Conservation (phyloP, 1,284 basidiomycete species). For the Ceratobasidium sp. region DNA sequence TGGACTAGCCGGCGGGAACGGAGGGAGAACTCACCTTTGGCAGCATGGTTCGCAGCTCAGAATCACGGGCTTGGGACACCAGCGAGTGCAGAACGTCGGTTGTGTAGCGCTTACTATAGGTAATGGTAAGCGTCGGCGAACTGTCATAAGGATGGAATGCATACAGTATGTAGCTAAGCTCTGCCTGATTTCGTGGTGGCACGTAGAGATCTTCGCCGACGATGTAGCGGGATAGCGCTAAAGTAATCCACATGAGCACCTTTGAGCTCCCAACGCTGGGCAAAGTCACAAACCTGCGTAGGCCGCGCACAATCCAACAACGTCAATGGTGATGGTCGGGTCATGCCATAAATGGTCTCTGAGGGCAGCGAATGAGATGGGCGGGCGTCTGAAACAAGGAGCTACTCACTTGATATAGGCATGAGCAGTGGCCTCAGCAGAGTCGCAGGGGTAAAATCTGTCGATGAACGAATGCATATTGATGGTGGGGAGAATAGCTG, state of each 20-base stretch:
- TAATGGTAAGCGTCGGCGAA: background rate
- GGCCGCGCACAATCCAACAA: constrained; percentile 74
- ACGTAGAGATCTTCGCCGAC: constrained; percentile 75
- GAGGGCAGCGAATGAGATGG: constrained; percentile 30
- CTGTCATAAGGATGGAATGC: constrained; percentile 54
- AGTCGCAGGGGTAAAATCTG: constrained; percentile 77
- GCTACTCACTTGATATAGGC: constrained; percentile 72
- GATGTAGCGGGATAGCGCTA: constrained; percentile 48
- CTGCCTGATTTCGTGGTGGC: constrained; percentile 70
- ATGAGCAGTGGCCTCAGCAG: constrained; percentile 80
- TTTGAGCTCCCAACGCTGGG: constrained; percentile 50
- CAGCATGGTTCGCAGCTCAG: constrained; percentile 42
- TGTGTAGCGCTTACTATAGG: constrained; percentile 73
- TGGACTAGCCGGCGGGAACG: constrained; percentile 2
- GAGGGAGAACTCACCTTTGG: constrained; percentile 41
- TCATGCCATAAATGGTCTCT: constrained; percentile 71
- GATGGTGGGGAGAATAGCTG: constrained; percentile 24
- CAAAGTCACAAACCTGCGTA: constrained; percentile 62
- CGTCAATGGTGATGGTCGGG: constrained; percentile 69
- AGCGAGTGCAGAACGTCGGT: constrained; percentile 77
- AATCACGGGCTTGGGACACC: constrained; percentile 47
- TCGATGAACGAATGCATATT: constrained; percentile 64
- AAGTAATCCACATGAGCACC: constrained; percentile 2
- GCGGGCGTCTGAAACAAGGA: constrained; percentile 31
- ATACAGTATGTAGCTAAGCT: constrained; percentile 79